phyloP scores from a whole-genome alignment of 192 early-diverging fungal species.

The Paraglomus brasilianum region DNA sequence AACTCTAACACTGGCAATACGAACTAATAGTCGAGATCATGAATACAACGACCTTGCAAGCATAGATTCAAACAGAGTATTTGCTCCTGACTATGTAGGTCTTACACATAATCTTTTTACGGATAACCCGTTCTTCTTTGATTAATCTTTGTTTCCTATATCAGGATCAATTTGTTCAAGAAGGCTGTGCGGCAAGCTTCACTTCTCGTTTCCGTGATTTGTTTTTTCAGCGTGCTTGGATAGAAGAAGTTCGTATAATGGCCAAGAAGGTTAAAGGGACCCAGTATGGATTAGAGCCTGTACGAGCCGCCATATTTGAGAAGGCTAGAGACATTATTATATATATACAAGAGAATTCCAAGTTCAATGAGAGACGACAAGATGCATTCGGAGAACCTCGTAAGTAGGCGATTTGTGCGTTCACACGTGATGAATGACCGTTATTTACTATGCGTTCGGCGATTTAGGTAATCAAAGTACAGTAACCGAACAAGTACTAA shows the following conservation, averaged over 20 bases:
- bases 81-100: conserved; percentile 47
- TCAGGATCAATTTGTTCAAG: conserved; percentile 57
- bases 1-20: conserved; percentile 49
- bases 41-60: conserved; percentile 46
- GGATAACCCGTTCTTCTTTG: conserved; percentile 34
- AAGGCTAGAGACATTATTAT: conserved; percentile 53
- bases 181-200: conserved; percentile 61
- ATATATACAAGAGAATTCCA: conserved; percentile 53
- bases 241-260: conserved; percentile 63
- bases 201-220: conserved; percentile 68
- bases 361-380: conserved; percentile 50
- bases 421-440: background rate
- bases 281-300: conserved; percentile 41
- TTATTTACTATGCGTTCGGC: background rate
- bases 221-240: conserved; percentile 69
- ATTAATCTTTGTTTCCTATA: conserved; percentile 42
- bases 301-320: conserved; percentile 50
- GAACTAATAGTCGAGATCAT: conserved; percentile 35
- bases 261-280: conserved; percentile 45
- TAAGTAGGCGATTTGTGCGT: background rate
- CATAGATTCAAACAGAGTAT: conserved; percentile 39
- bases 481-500: conserved; percentile 48
- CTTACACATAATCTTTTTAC: background rate
- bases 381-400: conserved; percentile 23
- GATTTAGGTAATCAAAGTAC: background rate